Base-by-base conservation (phyloP, 768 basidiomycete species). In the Glaciozyma martinii region DNA sequence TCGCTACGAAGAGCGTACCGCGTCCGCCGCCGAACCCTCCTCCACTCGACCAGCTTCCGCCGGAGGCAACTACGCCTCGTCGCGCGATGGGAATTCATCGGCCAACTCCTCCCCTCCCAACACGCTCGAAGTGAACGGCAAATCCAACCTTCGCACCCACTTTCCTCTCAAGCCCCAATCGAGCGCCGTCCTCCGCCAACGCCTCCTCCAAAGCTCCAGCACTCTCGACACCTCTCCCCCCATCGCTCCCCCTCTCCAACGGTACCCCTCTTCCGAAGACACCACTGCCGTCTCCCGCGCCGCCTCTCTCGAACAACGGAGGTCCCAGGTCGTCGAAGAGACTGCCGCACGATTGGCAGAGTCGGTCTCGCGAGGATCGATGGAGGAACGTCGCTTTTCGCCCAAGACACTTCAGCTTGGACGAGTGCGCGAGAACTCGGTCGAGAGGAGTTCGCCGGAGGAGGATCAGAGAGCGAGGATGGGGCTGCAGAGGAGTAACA, bases 121-220 rank as follows among this genome's bases (percentile, higher is more conserved):
- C 32, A 19, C 53, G 5, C 53, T 32, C 53, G 53, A 33, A 15
- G 18, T 52, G 15, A 25, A 27, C 27, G 25, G 27, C 27, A 16
- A 6, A 7, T 12, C 37, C 12, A 8, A 40, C 12, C 37, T 40
- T 40, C 37, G 37, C 37, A 40, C 37, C 10, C 37, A 40, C 37
- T 40, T 7, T 13, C 53, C 15, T 58, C 62, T 30, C 59, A 60
- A 33, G 37, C 47, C 0, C 55, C 67, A 6, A 49, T 59, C 61
- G 27, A 60, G 58, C 59, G 59, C 67, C 21, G 61, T 61, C 32
- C 65, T 68, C 61, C 67, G 63, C 10, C 62, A 65, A 46, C 63
- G 67, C 15, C 62, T 65, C 55, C 61, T 68, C 16, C 47, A 59
- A 30, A 63, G 66, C 49, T 47, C 33, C 21, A 52, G 59, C 16